Base-by-base conservation (phyloP, 192 early-diverging fungal species). In the Backusella tarrabulga region DNA sequence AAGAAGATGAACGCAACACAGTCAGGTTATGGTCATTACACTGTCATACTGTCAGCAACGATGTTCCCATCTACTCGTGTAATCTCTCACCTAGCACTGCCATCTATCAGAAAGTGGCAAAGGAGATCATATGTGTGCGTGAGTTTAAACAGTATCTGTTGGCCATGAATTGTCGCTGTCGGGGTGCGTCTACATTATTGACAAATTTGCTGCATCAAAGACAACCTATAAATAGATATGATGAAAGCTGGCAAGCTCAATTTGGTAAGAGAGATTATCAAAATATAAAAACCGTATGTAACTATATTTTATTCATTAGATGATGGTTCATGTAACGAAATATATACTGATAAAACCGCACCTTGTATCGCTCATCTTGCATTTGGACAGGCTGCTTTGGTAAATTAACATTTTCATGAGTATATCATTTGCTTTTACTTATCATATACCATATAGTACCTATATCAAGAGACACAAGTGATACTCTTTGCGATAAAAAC, bases 1-100 rank as follows among this genome's bases (percentile, higher is more conserved):
- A 83, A 32, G 90, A 93, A 84, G 92, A 93, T 75, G 88, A 91
- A 42, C 77, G 88, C 74, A 93, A 91, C 63, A 91, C 90, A 9
- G 79, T 92, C 3, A 75, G 91, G 7, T 83, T 89, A 3, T 93
- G 90, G 92, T 89, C 90, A 14, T 80, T 93, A 34, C 87, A 90
- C 41, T 79, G 82, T 26, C 87, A 89, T 67, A 88, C 90, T 0
- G 87, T 88, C 21, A 72, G 71, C 34, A 29, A 71, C 52, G 54
- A 86, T 19, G 83, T 86, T 6, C 88, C 89, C 15, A 77, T 93
- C 6, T 93, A 83, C 66, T 85, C 89, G 8, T 87, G 86, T 75
- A 92, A 90, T 56, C 76, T 91, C 11, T 76, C 90, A 32, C 89
- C 90, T 7, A 87, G 90, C 50, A 90, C 90, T 2, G 87, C 85